Evolutionary conservation across 2,329 filamentous ascomycete genomes (phyloP), one percentile per base, ranked within the genome.

Genomic region (Hypoxylon sp.): DNA sequence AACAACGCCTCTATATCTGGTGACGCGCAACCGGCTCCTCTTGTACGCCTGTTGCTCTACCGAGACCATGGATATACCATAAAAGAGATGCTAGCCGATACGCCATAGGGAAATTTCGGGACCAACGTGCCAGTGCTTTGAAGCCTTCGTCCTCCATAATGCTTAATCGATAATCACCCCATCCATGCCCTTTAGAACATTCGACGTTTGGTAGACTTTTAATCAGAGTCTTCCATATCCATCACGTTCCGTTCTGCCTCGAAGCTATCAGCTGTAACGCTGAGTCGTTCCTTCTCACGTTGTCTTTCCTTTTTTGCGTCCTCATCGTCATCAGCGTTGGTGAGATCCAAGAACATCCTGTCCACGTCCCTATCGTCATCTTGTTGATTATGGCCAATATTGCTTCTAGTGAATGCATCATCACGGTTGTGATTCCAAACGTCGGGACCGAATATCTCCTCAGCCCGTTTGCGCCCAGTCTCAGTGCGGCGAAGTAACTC

Each of bases 321-420:
- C 0, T 86, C 85, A 25, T 83, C 81, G 11, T 86, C 84, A 14
- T 86, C 84, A 63, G 85, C 82, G 64, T 88, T 86, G 2, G 85
- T 86, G 70, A 88, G 82, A 48, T 88, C 86, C 49, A 84, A 81
- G 74, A 88, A 88, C 84, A 88, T 87, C 70, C 83, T 84, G 62
- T 87, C 84, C 3, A 86, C 85, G 27, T 84, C 85, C 48, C 81
- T 82, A 25, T 82, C 81, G 17, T 85, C 84, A 37, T 84, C 83
- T 5, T 84, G 82, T 4, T 79, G 76, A 1, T 70, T 73, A 20
- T 69, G 72, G 6, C 71, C 66, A 10, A 71, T 61, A 20, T 66
- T 73, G 14, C 66, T 65, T 55, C 70, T 62, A 55, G 66, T 65
- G 37, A 77, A 74, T 27, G 63, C 40, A 46, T 72, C 73, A 51